Evolutionary conservation across 176 grass and related monocot genomes (phyloP), one percentile per base, ranked within the genome.

Genomic region (Cocos nucifera): DNA sequence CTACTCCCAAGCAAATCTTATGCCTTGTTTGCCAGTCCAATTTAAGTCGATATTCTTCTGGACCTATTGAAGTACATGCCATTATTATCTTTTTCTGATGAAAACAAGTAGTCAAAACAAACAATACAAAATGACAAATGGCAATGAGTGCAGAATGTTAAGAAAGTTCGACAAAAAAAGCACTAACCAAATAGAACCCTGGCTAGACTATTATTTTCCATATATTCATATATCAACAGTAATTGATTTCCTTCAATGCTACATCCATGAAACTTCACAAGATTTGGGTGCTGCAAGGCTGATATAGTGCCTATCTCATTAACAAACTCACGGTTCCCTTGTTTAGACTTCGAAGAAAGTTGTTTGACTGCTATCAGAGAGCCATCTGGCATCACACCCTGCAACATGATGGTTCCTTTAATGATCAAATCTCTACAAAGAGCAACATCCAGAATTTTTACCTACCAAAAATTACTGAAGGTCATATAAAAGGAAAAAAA

Each of bases 1-100:
- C 90, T 4, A 77, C 84, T 65, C 90, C 86, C 54, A 86, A 56
- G 77, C 83, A 89, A 71, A 89, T 87, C 20, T 68, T 82, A 24
- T 64, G 73, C 72, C 90, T 66, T 73, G 74, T 87, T 69, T 53
- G 25, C 90, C 90, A 95, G 19, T 84, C 73, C 35, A 89, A 64
- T 71, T 87, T 82, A 27, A 95, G 57, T 17, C 73, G 77, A 58
- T 69, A 71, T 50, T 81, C 83, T 53, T 67, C 17, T 0, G 66
- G 59, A 56, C 90, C 90, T 89, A 63, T 67, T 22, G 39, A 61
- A 62, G 19, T 17, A 7, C 51, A 17, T 51, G 18, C 5, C n/a
- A 18, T 15, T 17, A 25, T 65, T 44, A 15, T 20, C 0, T 3
- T 39, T 29, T 12, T 1, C 9, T 12, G 7, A 39, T 10, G 32